Evolutionary conservation across 306 rosid genomes (phyloP), one percentile per base, ranked within the genome.

Genomic region (Vicia sativa): DNA sequence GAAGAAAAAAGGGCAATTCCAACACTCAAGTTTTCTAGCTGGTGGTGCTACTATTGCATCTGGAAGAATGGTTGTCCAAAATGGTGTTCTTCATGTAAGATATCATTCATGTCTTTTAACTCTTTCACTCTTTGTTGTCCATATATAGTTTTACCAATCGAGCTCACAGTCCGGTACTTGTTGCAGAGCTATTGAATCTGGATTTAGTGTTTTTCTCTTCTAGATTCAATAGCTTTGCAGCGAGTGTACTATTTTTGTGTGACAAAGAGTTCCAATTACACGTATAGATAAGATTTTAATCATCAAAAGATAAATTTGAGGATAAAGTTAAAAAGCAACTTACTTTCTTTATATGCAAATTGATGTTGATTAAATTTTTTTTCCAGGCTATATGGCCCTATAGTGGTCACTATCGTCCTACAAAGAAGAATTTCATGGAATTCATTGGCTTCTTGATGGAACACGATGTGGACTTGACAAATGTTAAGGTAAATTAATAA

Each of bases 21-120:
- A 92, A 45, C 98, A 92, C 79, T 92, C 98, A 4, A 87, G 91
- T 77, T 92, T 92, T 73, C 74, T 92, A 26, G 80, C 98, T 13
- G 98, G 98, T 1, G 98, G 83, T 31, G 96, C 95, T 41, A 84
- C 92, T 71, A 81, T 83, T 68, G 79, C 96, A 3, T 81, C 98
- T 11, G 98, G 98, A 29, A 83, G 98, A 83, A 43, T 92, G 58
- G 89, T 87, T 9, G 85, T 87, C 35, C 67, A 60, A 41, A 26
- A 86, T 64, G 98, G 98, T 44, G 55, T 83, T 65, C 81, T 92
- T 34, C 61, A 86, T 82, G 98, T 92, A 84, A 35, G 79, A 2
- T 72, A 7, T 34, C 9, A 34, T 34, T 1, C 67, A 64, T 61
- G 0, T 21, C 8, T 31, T 31, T 5, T 31, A 31, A 31, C 7